Evolutionary conservation across 2,329 filamentous ascomycete genomes (phyloP).

Genomic region (Xylaria sp.): DNA sequence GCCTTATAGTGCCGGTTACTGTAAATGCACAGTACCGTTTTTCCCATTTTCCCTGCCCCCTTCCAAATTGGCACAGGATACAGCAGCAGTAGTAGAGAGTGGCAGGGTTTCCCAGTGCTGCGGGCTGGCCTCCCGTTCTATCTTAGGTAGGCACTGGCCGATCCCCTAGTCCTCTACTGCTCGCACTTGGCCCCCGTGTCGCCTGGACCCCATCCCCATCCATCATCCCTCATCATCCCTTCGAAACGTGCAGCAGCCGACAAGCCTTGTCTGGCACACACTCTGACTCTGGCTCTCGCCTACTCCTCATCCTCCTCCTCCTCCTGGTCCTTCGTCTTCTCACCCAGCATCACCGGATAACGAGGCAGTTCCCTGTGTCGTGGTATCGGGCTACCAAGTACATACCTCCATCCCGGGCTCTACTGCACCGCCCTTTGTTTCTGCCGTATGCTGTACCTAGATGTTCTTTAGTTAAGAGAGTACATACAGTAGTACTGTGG

Average conservation of each 20-base stretch:
- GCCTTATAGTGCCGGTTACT: not conserved
- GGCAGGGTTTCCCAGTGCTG: slow-evolving; percentile 1
- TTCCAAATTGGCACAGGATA: slow-evolving; percentile 26
- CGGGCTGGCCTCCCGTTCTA: not conserved
- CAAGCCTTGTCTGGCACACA: slow-evolving; percentile 32
- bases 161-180: slow-evolving; percentile 27
- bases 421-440: not conserved
- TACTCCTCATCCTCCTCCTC: slow-evolving; percentile 1
- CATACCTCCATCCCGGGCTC: not conserved
- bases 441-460: not conserved
- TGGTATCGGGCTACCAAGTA: not conserved
- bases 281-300: slow-evolving; percentile 12
- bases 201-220: slow-evolving; percentile 33
- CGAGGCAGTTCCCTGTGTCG: not conserved
- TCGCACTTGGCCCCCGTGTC: slow-evolving; percentile 33
- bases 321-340: slow-evolving; percentile 5
- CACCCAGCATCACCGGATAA: not conserved
- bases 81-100: not conserved
- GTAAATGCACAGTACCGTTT: not conserved
- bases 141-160: not conserved
- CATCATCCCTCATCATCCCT: slow-evolving; percentile 38
- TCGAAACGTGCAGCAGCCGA: slow-evolving; percentile 32
- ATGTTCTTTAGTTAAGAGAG: not conserved
- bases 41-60: slow-evolving; percentile 11
- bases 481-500: not conserved